Evolutionary conservation across 2,329 filamentous ascomycete genomes (phyloP), one percentile per base, ranked within the genome.

Genomic region (Trichoderma sp.): DNA sequence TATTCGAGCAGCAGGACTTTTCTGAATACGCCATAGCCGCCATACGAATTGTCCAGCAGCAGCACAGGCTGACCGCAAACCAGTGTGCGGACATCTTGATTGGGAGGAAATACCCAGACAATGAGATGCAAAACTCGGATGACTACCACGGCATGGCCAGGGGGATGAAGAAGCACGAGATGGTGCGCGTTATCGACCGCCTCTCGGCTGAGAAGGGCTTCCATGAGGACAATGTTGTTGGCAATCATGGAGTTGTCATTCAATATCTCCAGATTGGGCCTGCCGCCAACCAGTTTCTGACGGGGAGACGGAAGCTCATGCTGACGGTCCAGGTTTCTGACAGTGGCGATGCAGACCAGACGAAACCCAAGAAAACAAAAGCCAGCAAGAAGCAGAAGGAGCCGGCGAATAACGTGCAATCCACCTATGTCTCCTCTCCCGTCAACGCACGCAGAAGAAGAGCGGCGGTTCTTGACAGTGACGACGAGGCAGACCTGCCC

Each of bases 71-170:
- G 59, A 96, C 92, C 6, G 78, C 94, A 64, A 82, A 88, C 17
- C 90, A 96, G 73, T 93, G 92, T 74, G 87, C 91, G n/a, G 93
- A 97, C 72, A 84, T 96, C 43, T 86, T 97, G 69, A 84, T 89
- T 68, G 95, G 93, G 7, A 87, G 84, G 65, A 85, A 83, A 67
- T 85, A 81, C 65, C 86, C 85, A 66, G 85, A 85, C 64, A 80
- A 85, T 48, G 83, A 85, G 47, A 79, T 83, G 15, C 72, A 79
- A 2, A 73, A 79, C 4, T 85, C 88, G 44, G 80, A 85, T 44
- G 77, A 84, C 19, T 85, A 88, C 65, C 88, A 87, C 74, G 92
- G 92, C 15, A 82, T 84, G 48, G 93, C 90, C 15, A 86, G 84
- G 67, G 80, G 85, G 17, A 78, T 96, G 70, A 88, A 90, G 65